Evolutionary conservation across 2,329 filamentous ascomycete species (phyloP), one percentile per base, ranked within the genome.

Genomic region (Meredithiella fracta): DNA sequence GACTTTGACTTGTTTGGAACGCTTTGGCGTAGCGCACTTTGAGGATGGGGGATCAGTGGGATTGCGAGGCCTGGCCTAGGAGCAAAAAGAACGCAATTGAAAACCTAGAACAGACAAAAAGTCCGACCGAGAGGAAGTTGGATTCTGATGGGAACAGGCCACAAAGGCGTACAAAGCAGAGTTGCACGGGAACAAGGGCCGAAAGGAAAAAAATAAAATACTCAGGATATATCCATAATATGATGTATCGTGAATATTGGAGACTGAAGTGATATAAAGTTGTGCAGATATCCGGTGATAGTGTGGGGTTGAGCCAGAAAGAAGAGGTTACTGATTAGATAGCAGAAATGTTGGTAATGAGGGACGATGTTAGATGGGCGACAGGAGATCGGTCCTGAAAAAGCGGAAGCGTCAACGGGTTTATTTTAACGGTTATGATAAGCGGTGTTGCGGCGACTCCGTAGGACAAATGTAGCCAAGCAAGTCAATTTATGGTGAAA

Each of bases 61-160:
- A 47, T 57, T 37, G 31, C 38, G 23, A 44, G 54, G 29, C 54
- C 37, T 26, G 51, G 20, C 26, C 50, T 37, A 47, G 37, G 14
- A 44, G 37, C 23, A 20, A 54, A 56, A 57, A 53, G 55, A 57
- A 51, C 55, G 51, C 50, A 53, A 53, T 31, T 22, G 31, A 56
- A 26, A 20, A 42, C 29, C 53, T 50, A 37, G 47, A 56, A 56
- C 34, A 51, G 54, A 51, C 54, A 56, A 56, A 56, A 29, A 50
- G 54, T 37, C 47, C 29, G 47, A 34, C 7, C 17, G 53, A 11
- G 20, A 44, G 29, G 31, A 38, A 49, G 51, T 15, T 29, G 51
- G 17, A 22, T 44, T 38, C 11, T 44, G 15, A 20, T n/a, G 23
- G 38, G 47, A 14, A 9, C 8, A 40, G 29, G 31, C 29, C 50